phyloP scores from a whole-genome alignment of 2,329 filamentous ascomycete species.

The Pseudogymnoascus pannorum region DNA sequence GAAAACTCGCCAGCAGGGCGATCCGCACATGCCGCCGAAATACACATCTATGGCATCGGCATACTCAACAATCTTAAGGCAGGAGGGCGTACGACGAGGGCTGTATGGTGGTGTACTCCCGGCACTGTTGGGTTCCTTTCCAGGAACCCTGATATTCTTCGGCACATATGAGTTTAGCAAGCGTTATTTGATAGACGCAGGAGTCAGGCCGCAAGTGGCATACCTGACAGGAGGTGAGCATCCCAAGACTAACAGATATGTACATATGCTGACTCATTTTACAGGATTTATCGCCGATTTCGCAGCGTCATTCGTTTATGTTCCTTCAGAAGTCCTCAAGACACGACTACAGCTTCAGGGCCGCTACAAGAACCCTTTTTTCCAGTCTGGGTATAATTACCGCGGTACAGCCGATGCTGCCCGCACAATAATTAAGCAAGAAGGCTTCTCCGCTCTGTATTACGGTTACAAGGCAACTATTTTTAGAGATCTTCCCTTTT shows the following conservation, averaged over 20 bases:
- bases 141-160: slow-evolving; percentile 91
- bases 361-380: slow-evolving; percentile 88
- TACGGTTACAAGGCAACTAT: slow-evolving; percentile 96
- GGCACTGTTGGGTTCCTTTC: slow-evolving; percentile 85
- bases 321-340: slow-evolving; percentile 95
- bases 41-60: slow-evolving; percentile 86
- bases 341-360: slow-evolving; percentile 95
- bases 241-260: neutral
- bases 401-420: slow-evolving; percentile 76
- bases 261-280: slow-evolving; percentile 11
- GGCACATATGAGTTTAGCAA: slow-evolving; percentile 96
- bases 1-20: slow-evolving; percentile 95
- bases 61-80: slow-evolving; percentile 85
- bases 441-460: slow-evolving; percentile 82
- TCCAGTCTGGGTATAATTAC: slow-evolving; percentile 94
- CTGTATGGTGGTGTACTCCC: slow-evolving; percentile 92
- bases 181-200: slow-evolving; percentile 74
- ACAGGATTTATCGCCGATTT: slow-evolving; percentile 87
- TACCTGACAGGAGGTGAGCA: slow-evolving; percentile 74
- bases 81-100: slow-evolving; percentile 80
- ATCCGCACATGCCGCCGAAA: slow-evolving; percentile 85
- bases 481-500: slow-evolving; percentile 90
- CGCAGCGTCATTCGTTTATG: slow-evolving; percentile 86
- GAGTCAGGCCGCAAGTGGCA: slow-evolving; percentile 72
- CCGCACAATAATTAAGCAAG: slow-evolving; percentile 72